Evolutionary conservation across 1,284 basidiomycete species (phyloP).

Genomic region (Moniliophthora roreri): DNA sequence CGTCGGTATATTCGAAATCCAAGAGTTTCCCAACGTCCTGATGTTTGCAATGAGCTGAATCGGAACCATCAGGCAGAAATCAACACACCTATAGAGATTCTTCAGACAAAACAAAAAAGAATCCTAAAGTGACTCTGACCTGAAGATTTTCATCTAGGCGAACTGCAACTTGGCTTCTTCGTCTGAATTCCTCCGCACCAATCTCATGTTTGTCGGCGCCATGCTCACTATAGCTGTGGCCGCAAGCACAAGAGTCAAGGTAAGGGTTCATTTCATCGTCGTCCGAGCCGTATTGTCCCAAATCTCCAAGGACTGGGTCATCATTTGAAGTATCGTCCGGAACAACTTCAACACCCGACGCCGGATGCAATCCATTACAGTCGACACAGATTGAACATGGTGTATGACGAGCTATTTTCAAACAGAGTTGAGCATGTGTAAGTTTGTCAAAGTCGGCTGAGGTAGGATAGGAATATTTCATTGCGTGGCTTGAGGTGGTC

Average conservation of each 20-base stretch:
- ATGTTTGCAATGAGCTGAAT: constrained; percentile 19
- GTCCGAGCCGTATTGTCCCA: constrained; percentile 67
- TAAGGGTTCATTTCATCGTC: constrained; percentile 57
- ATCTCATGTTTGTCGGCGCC: constrained; percentile 62
- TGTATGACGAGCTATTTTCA: constrained; percentile 78
- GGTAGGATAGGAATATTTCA: constrained; percentile 68
- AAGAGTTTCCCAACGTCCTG: constrained; percentile 77
- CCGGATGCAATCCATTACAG: constrained; percentile 71
- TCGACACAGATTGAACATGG: constrained; percentile 58
- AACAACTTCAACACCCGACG: constrained; percentile 52
- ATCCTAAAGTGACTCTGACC: constrained; percentile 44
- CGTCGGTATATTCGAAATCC: constrained; percentile 76
- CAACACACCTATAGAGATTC: too few relatives aligned
- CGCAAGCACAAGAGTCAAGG: constrained; percentile 72
- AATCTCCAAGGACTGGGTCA: constrained; percentile 47
- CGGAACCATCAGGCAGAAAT: constrained; percentile 49
- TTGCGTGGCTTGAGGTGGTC: constrained; percentile 19
- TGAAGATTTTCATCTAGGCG: constrained; percentile 84
- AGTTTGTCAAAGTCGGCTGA: constrained; percentile 48
- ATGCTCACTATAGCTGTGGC: constrained; percentile 70
- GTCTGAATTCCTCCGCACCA: constrained; percentile 60
- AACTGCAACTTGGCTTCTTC: constrained; percentile 77
- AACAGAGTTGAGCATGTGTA: constrained; percentile 46
- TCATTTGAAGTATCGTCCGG: constrained; percentile 46
- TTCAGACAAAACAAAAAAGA: too few relatives aligned